Percentiles rank a stretch among this genome's conserved stretches.
phyloP scores from a whole-genome alignment of 768 basidiomycete species.

The Asterophora lycoperdoides region DNA sequence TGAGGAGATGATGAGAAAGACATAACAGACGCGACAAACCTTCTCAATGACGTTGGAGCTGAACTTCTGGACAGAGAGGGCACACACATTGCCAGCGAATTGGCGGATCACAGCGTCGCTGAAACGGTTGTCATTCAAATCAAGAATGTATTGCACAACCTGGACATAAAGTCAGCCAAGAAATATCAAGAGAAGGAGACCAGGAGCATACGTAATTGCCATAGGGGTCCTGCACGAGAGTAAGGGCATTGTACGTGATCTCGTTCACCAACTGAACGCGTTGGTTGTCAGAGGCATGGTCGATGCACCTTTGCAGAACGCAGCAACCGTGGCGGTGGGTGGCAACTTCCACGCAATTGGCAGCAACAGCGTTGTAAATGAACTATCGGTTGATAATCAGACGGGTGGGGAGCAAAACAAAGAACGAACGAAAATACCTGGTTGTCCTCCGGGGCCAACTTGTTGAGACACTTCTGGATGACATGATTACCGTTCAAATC shows the following conservation, averaged over 20 bases:
- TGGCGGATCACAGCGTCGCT: slow-evolving; percentile 97
- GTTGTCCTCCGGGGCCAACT: slow-evolving; percentile 96
- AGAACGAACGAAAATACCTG: slow-evolving; percentile 49
- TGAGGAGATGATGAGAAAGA: neutral
- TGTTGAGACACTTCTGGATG: slow-evolving; percentile 99
- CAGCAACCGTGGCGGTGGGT: slow-evolving; percentile 98
- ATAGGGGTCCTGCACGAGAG: slow-evolving; percentile 95
- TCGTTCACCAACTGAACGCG: slow-evolving; percentile 96
- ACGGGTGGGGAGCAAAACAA: neutral
- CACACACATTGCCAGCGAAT: slow-evolving; percentile 96
- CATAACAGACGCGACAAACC: slow-evolving; percentile 34
- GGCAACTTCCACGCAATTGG: slow-evolving; percentile 98
- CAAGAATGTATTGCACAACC: slow-evolving; percentile 98
- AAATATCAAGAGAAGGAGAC: neutral
- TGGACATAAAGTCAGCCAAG: slow-evolving; percentile 24
- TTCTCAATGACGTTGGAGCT: slow-evolving; percentile 99
- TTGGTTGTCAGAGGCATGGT: slow-evolving; percentile 95
- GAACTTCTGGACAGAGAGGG: slow-evolving; percentile 97
- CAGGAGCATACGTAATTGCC: slow-evolving; percentile 73
- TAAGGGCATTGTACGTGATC: slow-evolving; percentile 97
- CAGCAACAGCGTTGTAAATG: slow-evolving; percentile 98
- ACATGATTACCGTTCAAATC: slow-evolving; percentile 97
- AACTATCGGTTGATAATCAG: slow-evolving; percentile 46
- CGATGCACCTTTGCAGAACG: slow-evolving; percentile 95
- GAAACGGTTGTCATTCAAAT: slow-evolving; percentile 97